Evolutionary conservation across 2,329 filamentous ascomycete species (phyloP).

Genomic region (Xylariaceae sp.): DNA sequence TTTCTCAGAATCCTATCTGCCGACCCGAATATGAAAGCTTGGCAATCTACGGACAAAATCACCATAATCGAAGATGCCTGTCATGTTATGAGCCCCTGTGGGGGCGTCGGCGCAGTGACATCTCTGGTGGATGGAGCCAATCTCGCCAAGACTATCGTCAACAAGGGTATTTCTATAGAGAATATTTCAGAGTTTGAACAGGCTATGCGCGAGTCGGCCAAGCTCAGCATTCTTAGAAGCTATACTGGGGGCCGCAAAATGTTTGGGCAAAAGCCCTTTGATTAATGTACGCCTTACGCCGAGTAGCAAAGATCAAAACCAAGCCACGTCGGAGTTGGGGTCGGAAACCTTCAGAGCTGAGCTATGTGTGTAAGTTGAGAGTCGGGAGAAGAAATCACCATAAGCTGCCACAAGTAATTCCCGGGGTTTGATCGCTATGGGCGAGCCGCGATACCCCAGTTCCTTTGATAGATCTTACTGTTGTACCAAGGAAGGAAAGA

Average conservation of each 20-base stretch:
- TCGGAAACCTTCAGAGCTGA: too few species aligned
- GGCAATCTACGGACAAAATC: conserved; percentile 6
- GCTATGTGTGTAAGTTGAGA: too few species aligned
- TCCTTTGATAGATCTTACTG: too few species aligned
- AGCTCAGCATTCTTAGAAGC: conserved; percentile 2
- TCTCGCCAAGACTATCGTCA: conserved; percentile 1
- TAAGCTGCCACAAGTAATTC: too few species aligned
- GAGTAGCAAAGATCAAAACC: too few species aligned
- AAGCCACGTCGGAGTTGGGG: too few species aligned
- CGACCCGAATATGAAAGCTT: conserved; percentile 3
- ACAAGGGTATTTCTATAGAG: conserved; percentile 1
- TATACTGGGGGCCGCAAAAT: conserved; percentile 4
- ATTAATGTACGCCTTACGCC: too few species aligned
- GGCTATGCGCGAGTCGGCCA: conserved; percentile 4
- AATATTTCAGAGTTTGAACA: conserved; percentile 3
- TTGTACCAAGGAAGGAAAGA: too few species aligned
- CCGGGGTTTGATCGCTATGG: too few species aligned
- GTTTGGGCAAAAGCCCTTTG: conserved; percentile 7
- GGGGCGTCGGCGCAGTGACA: conserved; percentile 19
- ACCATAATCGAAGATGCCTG: conserved; percentile 10
- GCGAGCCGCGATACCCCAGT: too few species aligned
- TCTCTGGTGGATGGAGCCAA: conserved; percentile 16
- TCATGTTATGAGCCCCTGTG: conserved; percentile 16
- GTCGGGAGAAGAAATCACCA: too few species aligned
- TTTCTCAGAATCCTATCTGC: conserved; percentile 6